Percentiles rank a stretch among this genome's conserved stretches.
These are phyloP conservation scores for Scheffersomyces parashehatae DNA, from an alignment of 1,139 yeast genomes.

Conservation along the genomic window DNA sequence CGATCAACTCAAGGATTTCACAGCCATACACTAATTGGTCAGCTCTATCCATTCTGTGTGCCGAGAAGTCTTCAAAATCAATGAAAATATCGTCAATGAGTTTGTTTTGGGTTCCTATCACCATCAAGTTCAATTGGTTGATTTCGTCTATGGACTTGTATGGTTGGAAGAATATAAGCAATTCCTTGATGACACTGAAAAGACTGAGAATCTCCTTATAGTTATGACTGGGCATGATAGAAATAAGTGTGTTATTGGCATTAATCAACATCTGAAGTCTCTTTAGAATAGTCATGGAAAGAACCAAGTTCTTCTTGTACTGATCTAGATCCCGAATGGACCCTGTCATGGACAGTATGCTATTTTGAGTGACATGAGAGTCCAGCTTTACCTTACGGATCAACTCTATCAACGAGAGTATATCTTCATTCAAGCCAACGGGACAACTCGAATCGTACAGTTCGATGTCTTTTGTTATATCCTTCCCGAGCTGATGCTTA, in stretches of 20 bases:
- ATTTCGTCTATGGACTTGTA: constrained; percentile 85
- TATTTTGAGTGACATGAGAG: constrained; percentile 51
- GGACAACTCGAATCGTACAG: constrained; percentile 26
- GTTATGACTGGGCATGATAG: constrained; percentile 43
- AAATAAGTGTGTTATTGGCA: constrained; percentile 68
- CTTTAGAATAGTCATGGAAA: constrained; percentile 82
- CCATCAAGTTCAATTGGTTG: constrained; percentile 63
- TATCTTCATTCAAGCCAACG: constrained; percentile 37
- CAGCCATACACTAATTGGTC: constrained; percentile 62
- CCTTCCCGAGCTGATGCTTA: constrained; percentile 45
- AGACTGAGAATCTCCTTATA: constrained; percentile 70
- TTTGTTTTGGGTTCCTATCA: constrained; percentile 63
- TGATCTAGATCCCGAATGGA: constrained; percentile 78
- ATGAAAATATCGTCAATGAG: constrained; percentile 72
- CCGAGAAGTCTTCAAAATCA: constrained; percentile 60
- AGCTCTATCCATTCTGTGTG: constrained; percentile 22
- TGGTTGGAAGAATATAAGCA: constrained; percentile 74
- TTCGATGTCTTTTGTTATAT: constrained; percentile 34
- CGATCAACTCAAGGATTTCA: constrained; percentile 66
- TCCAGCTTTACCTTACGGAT: constrained; percentile 26
- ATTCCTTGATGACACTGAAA: constrained; percentile 75
- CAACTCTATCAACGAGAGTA: constrained; percentile 48
- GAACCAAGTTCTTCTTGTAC: constrained; percentile 78
- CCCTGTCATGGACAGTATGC: constrained; percentile 69
- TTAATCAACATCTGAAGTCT: constrained; percentile 83